Evolutionary conservation across 1,284 basidiomycete genomes (phyloP).

Genomic region (Porodaedalea pini): DNA sequence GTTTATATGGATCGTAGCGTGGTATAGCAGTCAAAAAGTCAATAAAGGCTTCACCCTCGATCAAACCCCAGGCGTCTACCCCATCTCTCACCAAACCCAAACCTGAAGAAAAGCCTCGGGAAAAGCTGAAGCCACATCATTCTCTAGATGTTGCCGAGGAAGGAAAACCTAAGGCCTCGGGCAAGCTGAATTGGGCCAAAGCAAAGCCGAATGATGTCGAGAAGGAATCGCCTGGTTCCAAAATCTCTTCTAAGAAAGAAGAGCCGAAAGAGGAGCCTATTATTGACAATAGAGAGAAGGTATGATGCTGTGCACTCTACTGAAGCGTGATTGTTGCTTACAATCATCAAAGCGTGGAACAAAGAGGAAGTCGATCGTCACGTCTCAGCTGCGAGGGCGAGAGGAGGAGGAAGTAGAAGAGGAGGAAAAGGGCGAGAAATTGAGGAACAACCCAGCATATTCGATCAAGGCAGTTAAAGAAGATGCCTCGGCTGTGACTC

Average conservation of each 20-base stretch:
- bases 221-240: conserved; percentile 17
- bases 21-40: background rate
- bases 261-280: conserved; percentile 19
- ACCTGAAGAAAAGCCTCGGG: conserved; percentile 22
- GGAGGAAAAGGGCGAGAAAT: background rate
- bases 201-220: conserved; percentile 45
- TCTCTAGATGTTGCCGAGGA: conserved; percentile 17
- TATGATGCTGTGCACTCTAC: background rate
- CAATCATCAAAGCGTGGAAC: conserved; percentile 19
- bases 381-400: conserved; percentile 14
- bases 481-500: conserved; percentile 23
- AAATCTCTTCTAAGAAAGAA: conserved; percentile 1
- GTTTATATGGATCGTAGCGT: background rate
- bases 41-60: background rate
- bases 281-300: background rate
- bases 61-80: conserved; percentile 21
- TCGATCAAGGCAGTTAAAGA: conserved; percentile 21
- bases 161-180: conserved; percentile 43
- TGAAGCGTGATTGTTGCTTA: background rate
- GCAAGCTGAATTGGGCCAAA: conserved; percentile 63
- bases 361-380: conserved; percentile 19
- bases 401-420: conserved; percentile 6
- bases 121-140: conserved; percentile 15
- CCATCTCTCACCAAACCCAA: conserved; percentile 24
- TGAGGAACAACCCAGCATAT: background rate